Percentiles rank a stretch among this genome's conserved stretches.
phyloP scores from a whole-genome alignment of 140 eudicot species.

The Bidens hawaiensis region DNA sequence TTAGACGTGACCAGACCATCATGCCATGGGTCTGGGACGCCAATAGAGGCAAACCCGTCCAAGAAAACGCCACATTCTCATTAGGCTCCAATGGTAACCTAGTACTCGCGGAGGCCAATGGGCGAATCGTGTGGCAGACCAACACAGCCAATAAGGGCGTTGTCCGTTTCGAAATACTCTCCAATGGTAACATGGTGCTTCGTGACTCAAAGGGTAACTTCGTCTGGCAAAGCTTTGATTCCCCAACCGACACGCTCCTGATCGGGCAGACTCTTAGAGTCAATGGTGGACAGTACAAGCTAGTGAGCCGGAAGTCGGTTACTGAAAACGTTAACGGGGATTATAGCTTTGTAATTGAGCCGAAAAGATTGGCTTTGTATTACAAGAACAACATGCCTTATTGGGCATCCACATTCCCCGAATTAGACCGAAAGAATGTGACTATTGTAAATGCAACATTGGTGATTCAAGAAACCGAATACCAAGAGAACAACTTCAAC shows the following conservation, averaged over 20 bases:
- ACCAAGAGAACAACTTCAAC: neutral
- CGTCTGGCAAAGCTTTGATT: neutral
- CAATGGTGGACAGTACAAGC: slow-evolving; percentile 25
- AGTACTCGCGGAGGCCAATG: too few relatives aligned
- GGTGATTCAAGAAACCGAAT: neutral
- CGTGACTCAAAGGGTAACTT: slow-evolving; percentile 28
- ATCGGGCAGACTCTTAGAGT: slow-evolving; percentile 22
- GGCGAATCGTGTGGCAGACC: slow-evolving; percentile 37
- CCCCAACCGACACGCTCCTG: neutral
- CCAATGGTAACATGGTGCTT: slow-evolving; percentile 42
- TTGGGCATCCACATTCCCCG: neutral
- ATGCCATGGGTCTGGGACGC: too few relatives aligned
- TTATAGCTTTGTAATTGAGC: slow-evolving; percentile 31
- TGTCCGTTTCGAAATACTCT: slow-evolving; percentile 23
- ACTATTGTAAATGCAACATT: neutral
- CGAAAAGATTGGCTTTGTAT: slow-evolving; percentile 21
- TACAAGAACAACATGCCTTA: slow-evolving; percentile 7
- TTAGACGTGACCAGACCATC: too few relatives aligned
- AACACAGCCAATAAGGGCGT: slow-evolving; percentile 40
- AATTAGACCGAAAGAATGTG: neutral
- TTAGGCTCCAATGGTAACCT: too few relatives aligned
- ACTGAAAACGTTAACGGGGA: slow-evolving; percentile 23
- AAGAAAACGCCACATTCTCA: too few relatives aligned
- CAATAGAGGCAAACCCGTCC: too few relatives aligned
- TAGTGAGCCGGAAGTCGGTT: slow-evolving; percentile 35